phyloP scores from a whole-genome alignment of 305 asterid genomes.

The Ruellia speciosa region DNA sequence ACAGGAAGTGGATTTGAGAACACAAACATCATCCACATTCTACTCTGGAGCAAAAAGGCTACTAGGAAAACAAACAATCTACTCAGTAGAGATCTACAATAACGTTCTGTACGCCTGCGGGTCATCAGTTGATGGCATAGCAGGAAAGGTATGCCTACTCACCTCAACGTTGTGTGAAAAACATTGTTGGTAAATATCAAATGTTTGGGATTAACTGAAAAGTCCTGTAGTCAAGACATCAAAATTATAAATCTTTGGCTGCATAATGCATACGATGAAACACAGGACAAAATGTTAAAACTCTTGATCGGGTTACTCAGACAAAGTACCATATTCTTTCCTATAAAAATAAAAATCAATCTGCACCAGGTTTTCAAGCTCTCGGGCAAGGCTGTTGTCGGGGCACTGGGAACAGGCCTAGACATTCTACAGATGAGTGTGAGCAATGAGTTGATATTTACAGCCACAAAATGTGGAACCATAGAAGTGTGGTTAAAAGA shows the following conservation, averaged over 20 bases:
- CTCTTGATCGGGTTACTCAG: no score
- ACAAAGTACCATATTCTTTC: not conserved
- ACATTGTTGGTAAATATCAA: no score
- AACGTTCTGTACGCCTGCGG: conserved; percentile 51
- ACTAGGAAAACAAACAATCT: conserved; percentile 63
- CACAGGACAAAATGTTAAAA: no score
- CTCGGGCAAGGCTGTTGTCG: conserved; percentile 59
- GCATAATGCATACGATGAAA: no score
- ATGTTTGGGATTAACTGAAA: no score
- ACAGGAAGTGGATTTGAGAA: conserved; percentile 70
- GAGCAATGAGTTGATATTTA: conserved; percentile 57
- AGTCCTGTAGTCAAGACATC: no score
- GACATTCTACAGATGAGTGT: conserved; percentile 49
- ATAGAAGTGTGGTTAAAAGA: conserved; percentile 73
- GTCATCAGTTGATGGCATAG: conserved; percentile 62
- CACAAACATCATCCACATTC: conserved; percentile 44
- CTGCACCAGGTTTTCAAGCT: conserved; percentile 50
- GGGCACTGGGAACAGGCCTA: conserved; percentile 43
- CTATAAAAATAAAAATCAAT: not conserved
- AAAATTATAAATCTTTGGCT: no score
- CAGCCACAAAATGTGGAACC: conserved; percentile 56
- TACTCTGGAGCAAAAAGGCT: conserved; percentile 61
- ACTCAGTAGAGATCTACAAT: conserved; percentile 38
- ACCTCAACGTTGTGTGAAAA: no score
- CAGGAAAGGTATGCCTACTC: conserved; percentile 53